phyloP scores from a whole-genome alignment of 164 flowering plant species.

The Sextonia rubra region DNA sequence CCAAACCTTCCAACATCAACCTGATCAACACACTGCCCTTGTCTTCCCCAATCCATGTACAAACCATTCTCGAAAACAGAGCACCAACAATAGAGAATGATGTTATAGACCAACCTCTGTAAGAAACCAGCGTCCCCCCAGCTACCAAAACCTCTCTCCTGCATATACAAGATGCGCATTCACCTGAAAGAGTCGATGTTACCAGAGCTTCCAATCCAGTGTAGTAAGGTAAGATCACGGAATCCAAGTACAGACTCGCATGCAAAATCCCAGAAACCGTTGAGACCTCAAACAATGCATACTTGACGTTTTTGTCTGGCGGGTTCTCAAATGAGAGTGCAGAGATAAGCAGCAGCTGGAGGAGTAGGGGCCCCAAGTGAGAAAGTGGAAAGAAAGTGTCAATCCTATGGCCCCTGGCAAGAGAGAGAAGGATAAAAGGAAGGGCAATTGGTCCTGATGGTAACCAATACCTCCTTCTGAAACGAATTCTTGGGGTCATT shows the following conservation, averaged over 20 bases:
- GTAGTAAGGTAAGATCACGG: slow-evolving; percentile 44
- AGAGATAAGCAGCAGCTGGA: slow-evolving; percentile 40
- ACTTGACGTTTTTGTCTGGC: slow-evolving; percentile 21
- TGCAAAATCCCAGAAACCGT: slow-evolving; percentile 49
- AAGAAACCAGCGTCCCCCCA: slow-evolving; percentile 37
- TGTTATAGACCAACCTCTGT: slow-evolving; percentile 43
- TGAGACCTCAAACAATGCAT: slow-evolving; percentile 33
- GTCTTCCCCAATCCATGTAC: slow-evolving; percentile 14
- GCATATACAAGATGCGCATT: slow-evolving; percentile 47
- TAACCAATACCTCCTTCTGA: slow-evolving; percentile 25
- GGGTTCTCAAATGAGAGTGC: slow-evolving; percentile 36
- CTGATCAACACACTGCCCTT: slow-evolving; percentile 13
- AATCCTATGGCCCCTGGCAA: slow-evolving; percentile 45
- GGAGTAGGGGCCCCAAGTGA: slow-evolving; percentile 37
- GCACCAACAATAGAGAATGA: slow-evolving; percentile 29
- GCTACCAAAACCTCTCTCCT: slow-evolving; percentile 34
- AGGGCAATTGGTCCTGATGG: slow-evolving; percentile 55
- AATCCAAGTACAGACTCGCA: slow-evolving; percentile 43
- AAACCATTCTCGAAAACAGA: slow-evolving; percentile 33
- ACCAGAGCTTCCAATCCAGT: slow-evolving; percentile 49
- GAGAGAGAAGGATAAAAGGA: slow-evolving; percentile 24
- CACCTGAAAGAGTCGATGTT: slow-evolving; percentile 41
- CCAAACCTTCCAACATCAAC: slow-evolving; percentile 22
- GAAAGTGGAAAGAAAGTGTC: slow-evolving; percentile 36
- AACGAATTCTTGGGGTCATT: neutral